Evolutionary conservation across 2,329 filamentous ascomycete species (phyloP).

Genomic region (Aureobasidium lini): DNA sequence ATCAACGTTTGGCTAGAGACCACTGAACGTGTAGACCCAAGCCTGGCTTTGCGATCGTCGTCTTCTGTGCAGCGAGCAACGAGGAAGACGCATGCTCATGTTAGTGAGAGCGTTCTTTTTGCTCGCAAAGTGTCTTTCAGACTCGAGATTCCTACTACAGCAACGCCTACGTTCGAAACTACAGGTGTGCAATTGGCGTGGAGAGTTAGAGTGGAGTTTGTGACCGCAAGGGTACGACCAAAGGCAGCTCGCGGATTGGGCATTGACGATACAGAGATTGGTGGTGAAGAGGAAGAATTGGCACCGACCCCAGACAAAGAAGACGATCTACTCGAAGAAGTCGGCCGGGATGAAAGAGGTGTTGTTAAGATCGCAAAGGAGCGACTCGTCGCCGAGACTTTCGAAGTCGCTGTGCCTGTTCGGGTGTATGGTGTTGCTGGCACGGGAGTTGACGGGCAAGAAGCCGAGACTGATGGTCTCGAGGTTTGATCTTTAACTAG

Average conservation of each 20-base stretch:
- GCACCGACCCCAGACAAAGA: constrained; percentile 52
- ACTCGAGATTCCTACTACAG: constrained; percentile 72
- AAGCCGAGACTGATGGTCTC: constrained; percentile 11
- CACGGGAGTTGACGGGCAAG: constrained; percentile 13
- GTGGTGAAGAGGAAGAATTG: constrained; percentile 50
- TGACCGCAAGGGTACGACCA: constrained; percentile 56
- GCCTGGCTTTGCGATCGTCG: constrained; percentile 74
- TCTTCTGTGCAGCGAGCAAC: constrained; percentile 83
- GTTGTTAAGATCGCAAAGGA: constrained; percentile 28
- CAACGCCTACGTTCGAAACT: constrained; percentile 87
- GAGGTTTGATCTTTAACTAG: constrained; percentile 9
- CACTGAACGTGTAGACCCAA: constrained; percentile 70
- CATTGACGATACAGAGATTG: constrained; percentile 43
- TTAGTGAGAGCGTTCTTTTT: constrained; percentile 76
- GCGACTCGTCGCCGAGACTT: constrained; percentile 27
- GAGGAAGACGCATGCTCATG: constrained; percentile 67
- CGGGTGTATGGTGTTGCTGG: constrained; percentile 28
- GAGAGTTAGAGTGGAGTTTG: constrained; percentile 87
- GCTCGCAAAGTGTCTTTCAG: constrained; percentile 71
- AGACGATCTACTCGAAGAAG: constrained; percentile 26
- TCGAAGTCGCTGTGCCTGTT: constrained; percentile 31
- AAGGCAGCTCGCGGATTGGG: constrained; percentile 16
- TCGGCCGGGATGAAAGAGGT: constrained; percentile 30
- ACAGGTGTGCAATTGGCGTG: constrained; percentile 81
- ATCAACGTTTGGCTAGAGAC: constrained; percentile 81